Conservation (phyloP, 805 yeast species). For the Kluyveromyces siamensis region DNA sequence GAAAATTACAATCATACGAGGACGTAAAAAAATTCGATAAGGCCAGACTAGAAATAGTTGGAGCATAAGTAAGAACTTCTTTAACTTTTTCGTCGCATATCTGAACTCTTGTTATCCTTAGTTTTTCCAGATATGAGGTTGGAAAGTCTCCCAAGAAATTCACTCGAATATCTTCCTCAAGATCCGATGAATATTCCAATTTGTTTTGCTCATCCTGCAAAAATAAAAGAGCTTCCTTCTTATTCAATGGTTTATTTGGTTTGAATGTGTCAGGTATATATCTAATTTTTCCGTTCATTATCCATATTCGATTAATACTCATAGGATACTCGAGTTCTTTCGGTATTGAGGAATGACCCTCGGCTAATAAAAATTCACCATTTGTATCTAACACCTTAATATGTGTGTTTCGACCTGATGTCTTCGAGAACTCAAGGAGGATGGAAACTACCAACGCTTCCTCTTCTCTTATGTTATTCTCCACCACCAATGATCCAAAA, state of each 20-base stretch:
- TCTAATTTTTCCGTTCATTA: conserved; percentile 33
- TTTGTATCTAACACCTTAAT: conserved; percentile 43
- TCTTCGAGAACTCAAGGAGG: conserved; percentile 30
- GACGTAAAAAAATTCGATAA: not conserved
- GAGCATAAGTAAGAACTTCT: not conserved
- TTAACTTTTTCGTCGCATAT: not conserved
- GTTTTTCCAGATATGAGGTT: not conserved
- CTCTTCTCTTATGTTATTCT: conserved; percentile 38
- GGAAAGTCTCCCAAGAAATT: conserved; percentile 23
- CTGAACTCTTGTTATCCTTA: not conserved
- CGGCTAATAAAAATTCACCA: conserved; percentile 47
- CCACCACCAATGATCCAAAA: conserved; percentile 27
- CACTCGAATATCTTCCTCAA: not conserved
- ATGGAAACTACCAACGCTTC: conserved; percentile 36
- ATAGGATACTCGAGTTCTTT: conserved; percentile 35
- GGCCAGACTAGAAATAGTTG: not conserved
- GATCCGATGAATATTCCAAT: not conserved
- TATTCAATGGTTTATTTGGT: conserved; percentile 27
- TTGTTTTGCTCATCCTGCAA: conserved; percentile 20
- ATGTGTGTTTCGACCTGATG: conserved; percentile 28
- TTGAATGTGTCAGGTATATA: conserved; percentile 34
- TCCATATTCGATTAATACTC: conserved; percentile 42
- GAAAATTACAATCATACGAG: not conserved
- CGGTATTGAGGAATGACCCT: conserved; percentile 39
- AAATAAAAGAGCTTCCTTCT: conserved; percentile 34